A percentile compares a stretch with the other conserved stretches of the same genome.
phyloP scores from a whole-genome alignment of 2,329 filamentous ascomycete species.

The Arthrobotrys megalospora region DNA sequence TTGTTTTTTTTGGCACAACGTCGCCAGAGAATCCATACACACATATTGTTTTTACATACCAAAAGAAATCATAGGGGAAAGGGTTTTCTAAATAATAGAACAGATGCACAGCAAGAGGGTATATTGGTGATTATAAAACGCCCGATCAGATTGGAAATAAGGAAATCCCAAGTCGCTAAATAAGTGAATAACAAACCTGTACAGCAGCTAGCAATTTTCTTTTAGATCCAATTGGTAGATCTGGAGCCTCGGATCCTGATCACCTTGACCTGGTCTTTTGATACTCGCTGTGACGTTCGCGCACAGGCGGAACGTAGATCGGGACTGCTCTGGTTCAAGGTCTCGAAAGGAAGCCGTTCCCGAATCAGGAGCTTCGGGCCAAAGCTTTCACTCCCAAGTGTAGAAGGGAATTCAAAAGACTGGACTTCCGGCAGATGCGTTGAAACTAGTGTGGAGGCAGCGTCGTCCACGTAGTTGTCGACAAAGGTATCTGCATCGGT shows the following conservation, averaged over 20 bases:
- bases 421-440: slow-evolving; percentile 18
- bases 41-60: slow-evolving; percentile 1
- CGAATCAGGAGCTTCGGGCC: slow-evolving; percentile 35
- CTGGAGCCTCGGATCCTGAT: slow-evolving; percentile 51
- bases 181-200: slow-evolving; percentile 21
- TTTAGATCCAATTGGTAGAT: slow-evolving; percentile 49
- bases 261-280: slow-evolving; percentile 57
- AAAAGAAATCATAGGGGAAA: background rate
- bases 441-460: slow-evolving; percentile 28
- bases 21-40: background rate
- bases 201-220: background rate
- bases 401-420: slow-evolving; percentile 27
- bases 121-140: slow-evolving; percentile 49
- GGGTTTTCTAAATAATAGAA: slow-evolving; percentile 11
- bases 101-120: slow-evolving; percentile 35
- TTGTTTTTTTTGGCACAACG: slow-evolving; percentile 3
- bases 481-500: slow-evolving; percentile 39
- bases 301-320: slow-evolving; percentile 47
- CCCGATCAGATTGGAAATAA: slow-evolving; percentile 20
- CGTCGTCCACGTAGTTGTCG: slow-evolving; percentile 29
- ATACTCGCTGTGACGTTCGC: slow-evolving; percentile 52
- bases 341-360: slow-evolving; percentile 39
- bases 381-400: slow-evolving; percentile 30
- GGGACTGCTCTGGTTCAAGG: slow-evolving; percentile 52
- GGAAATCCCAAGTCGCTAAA: slow-evolving; percentile 32